Evolutionary conservation across 441 rosid genomes (phyloP).

Genomic region (Populus hybrid): DNA sequence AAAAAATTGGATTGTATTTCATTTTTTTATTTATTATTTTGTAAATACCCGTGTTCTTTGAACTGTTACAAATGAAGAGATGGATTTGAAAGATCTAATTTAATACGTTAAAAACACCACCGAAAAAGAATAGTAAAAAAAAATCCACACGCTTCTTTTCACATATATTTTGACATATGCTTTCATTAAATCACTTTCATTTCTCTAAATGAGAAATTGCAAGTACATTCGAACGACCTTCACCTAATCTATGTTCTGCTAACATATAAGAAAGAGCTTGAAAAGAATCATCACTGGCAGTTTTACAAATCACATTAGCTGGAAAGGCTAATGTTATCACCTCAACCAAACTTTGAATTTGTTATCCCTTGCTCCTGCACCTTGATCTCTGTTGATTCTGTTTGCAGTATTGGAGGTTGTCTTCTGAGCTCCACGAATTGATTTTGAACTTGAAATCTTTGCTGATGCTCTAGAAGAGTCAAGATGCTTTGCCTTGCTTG

Average conservation of each 20-base stretch:
- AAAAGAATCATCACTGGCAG: background rate
- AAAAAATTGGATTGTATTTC: no score
- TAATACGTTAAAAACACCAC: background rate
- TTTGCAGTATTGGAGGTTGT: slow-evolving; percentile 5
- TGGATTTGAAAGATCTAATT: background rate
- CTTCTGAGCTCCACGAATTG: slow-evolving; percentile 18
- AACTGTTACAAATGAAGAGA: background rate
- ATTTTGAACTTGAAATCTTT: slow-evolving; percentile 31
- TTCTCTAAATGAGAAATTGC: background rate
- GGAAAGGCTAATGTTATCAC: background rate
- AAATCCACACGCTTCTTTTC: no score
- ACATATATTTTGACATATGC: background rate
- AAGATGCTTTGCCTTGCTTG: slow-evolving; percentile 25
- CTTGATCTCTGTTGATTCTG: slow-evolving; percentile 26
- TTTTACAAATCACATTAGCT: background rate
- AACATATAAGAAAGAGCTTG: background rate
- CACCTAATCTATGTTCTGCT: background rate
- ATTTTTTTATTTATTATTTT: no score
- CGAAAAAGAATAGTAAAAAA: background rate
- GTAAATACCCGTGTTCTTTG: background rate
- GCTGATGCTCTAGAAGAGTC: slow-evolving; percentile 33
- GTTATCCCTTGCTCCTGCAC: slow-evolving; percentile 14
- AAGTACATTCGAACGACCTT: background rate
- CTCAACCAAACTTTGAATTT: slow-evolving; percentile 38
- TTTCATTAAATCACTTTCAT: background rate